Evolutionary conservation across 768 basidiomycete genomes (phyloP), one percentile per base, ranked within the genome.

Genomic region (Lentinula edodes): DNA sequence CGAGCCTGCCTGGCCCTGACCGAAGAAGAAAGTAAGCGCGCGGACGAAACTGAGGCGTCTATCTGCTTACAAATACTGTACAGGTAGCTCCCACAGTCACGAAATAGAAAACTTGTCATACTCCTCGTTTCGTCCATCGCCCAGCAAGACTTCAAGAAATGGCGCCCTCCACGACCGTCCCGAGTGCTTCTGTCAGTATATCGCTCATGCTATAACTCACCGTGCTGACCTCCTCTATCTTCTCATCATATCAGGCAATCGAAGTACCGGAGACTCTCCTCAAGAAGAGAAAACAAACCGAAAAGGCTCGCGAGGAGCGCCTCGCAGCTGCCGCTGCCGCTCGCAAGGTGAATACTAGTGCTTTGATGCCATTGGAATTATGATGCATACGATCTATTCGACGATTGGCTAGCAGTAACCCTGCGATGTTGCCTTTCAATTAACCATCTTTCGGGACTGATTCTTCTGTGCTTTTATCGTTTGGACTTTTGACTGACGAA

Each of bases 261-360:
- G 91, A 95, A 86, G 95, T 96, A 80, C 95, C 95, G 76, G 95
- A 97, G 89, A 98, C 95, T 73, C 88, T 98, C 82, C 93, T 98
- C 82, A 98, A 97, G 87, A 98, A 96, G 83, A 89, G 95, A 80
- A 95, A 95, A 82, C 91, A 94, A 80, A 95, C 88, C 72, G 93
- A 96, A 83, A 95, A 95, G 83, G 90, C 89, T 65, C 84, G 93
- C 71, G 94, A 95, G 81, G 94, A 96, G 73, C 93, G 91, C 70
- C 82, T 96, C 66, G 86, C 81, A 66, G 90, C 91, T 63, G 92
- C 91, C 23, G 74, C 79, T 45, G 89, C 88, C 67, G 93, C 94
- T 66, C 89, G 91, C 73, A 95, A 95, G 89, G 95, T 95, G 73
- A 74, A 34, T 55, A 8, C 35, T 50, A 13, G 51, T 38, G 67